These are phyloP conservation scores for Populus simonii DNA, from an alignment of 345 rosid species.

Conservation along the genomic window DNA sequence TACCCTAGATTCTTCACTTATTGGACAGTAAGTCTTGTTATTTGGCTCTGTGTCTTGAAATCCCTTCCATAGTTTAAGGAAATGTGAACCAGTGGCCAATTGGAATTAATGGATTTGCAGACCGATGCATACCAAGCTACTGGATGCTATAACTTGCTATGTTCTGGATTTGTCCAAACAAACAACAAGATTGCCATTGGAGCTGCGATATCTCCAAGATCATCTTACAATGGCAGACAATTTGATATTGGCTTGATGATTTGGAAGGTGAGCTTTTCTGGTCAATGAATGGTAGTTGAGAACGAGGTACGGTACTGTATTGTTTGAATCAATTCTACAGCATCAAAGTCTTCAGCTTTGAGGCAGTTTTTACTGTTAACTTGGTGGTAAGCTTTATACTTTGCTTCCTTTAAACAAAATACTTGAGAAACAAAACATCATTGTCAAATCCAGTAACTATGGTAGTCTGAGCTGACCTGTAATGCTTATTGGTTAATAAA, in stretches of 20 bases:
- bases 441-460: neutral
- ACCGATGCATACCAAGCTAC: conserved; percentile 37
- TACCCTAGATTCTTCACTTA: conserved; percentile 37
- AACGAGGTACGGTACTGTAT: too few relatives aligned
- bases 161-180: conserved; percentile 37
- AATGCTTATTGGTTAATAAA: neutral
- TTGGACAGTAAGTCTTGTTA: conserved; percentile 28
- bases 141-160: conserved; percentile 34
- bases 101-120: conserved; percentile 15
- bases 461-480: neutral
- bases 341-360: neutral
- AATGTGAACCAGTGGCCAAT: neutral
- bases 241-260: conserved; percentile 33
- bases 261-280: conserved; percentile 30
- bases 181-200: conserved; percentile 36
- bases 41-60: neutral
- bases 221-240: conserved; percentile 22
- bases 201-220: conserved; percentile 38
- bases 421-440: neutral
- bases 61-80: neutral
- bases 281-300: neutral
- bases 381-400: conserved; percentile 3
- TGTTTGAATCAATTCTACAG: neutral
- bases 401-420: neutral
- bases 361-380: neutral